Percentiles rank a stretch among this genome's conserved stretches.
Conservation (phyloP, 1,284 basidiomycete genomes). For the Cutaneotrichosporon mucoides region DNA sequence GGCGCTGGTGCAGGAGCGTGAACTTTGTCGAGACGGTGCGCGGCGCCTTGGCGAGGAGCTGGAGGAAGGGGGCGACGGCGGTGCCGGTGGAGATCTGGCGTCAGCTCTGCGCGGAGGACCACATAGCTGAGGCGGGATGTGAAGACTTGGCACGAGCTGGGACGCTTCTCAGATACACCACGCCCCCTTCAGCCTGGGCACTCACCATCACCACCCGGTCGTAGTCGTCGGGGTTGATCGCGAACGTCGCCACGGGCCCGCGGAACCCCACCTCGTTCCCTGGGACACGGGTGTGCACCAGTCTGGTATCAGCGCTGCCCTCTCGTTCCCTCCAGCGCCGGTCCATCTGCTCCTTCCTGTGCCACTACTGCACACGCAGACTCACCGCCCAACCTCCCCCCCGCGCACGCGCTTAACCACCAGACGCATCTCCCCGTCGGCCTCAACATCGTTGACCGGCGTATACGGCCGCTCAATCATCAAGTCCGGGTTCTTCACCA, state of each 20-base stretch:
- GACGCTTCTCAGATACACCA: no score
- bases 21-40: constrained; percentile 12
- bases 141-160: no score
- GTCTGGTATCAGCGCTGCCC: constrained; percentile 19
- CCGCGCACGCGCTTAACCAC: constrained; percentile 46
- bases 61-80: constrained; percentile 47
- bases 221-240: constrained; percentile 30
- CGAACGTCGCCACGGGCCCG: constrained; percentile 43
- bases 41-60: constrained; percentile 40
- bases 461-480: constrained; percentile 49
- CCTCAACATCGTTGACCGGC: constrained; percentile 38
- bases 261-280: constrained; percentile 40
- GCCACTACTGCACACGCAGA: background rate
- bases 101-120: background rate
- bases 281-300: constrained; percentile 34
- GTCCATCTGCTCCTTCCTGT: no score
- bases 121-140: no score
- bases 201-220: constrained; percentile 44
- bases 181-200: no score
- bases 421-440: constrained; percentile 34
- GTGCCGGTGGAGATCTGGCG: constrained; percentile 46
- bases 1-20: constrained; percentile 28
- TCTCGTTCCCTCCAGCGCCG: no score
- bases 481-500: constrained; percentile 43
- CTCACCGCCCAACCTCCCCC: constrained; percentile 48